Conservation (phyloP, 345 rosid species). For the Populus simonii region DNA sequence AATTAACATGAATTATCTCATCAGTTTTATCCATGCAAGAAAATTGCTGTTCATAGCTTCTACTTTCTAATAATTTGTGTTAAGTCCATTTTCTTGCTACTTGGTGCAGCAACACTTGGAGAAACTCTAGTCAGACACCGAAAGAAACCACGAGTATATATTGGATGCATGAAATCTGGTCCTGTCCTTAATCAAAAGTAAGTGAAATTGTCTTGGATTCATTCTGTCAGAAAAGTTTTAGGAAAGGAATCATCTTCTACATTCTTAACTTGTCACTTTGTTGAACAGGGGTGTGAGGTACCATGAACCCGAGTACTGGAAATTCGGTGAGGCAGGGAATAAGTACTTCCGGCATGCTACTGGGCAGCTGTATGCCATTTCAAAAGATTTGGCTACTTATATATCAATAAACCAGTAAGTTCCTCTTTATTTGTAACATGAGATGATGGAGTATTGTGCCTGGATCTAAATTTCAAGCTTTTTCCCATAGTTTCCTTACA, state of each 20-base stretch:
- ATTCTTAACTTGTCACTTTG: conserved; percentile 3
- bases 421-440: conserved; percentile 7
- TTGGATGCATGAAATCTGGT: conserved; percentile 99
- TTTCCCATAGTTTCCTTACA: not conserved
- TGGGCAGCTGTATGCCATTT: conserved; percentile 91
- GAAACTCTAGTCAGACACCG: conserved; percentile 83
- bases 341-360: conserved; percentile 97
- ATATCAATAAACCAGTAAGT: conserved; percentile 93
- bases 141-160: conserved; percentile 66
- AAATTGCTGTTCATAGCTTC: conserved; percentile 7
- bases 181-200: conserved; percentile 91
- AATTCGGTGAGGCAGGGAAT: conserved; percentile 90
- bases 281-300: conserved; percentile 86
- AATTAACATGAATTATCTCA: not conserved
- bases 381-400: conserved; percentile 88
- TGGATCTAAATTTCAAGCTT: conserved; percentile 1
- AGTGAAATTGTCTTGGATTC: conserved; percentile 17
- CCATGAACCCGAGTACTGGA: conserved; percentile 97
- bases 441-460: not conserved
- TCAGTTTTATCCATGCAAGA: not conserved
- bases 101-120: conserved; percentile 78
- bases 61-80: not conserved
- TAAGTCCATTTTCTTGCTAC: conserved; percentile 13
- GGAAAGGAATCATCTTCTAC: not conserved
- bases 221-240: conserved; percentile 1